These are phyloP conservation scores for Aspergillus thermomutatus DNA, from an alignment of 2,329 filamentous ascomycete genomes.

Conservation along the genomic window DNA sequence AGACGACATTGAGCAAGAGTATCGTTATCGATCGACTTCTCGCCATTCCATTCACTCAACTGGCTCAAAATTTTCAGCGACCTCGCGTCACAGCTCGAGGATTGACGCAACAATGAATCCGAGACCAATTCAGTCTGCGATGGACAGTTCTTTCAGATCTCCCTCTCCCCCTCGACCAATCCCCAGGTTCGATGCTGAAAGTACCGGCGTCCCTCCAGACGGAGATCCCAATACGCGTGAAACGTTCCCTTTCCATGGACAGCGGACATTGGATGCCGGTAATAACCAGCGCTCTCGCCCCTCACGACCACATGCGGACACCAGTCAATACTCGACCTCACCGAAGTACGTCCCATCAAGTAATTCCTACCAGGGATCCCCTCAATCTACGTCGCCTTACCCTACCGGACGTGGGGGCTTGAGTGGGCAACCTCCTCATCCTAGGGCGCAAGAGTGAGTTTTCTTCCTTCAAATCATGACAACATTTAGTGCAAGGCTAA, in stretches of 20 bases:
- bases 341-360: constrained; percentile 56
- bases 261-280: constrained; percentile 30
- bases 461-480: background rate
- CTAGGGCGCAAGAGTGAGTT: constrained; percentile 51
- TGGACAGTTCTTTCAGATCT: constrained; percentile 26
- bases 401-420: constrained; percentile 53
- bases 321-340: constrained; percentile 54
- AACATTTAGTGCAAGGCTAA: background rate
- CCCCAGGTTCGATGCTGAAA: constrained; percentile 31
- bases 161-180: constrained; percentile 34
- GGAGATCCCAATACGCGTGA: constrained; percentile 29
- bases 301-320: constrained; percentile 40
- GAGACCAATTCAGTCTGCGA: constrained; percentile 27
- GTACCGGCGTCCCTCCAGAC: constrained; percentile 26
- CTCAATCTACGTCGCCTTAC: constrained; percentile 61
- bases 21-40: constrained; percentile 32
- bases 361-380: constrained; percentile 57
- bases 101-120: constrained; percentile 25
- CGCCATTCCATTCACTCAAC: constrained; percentile 32
- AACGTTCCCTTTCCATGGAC: constrained; percentile 31
- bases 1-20: constrained; percentile 23
- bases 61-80: constrained; percentile 29
- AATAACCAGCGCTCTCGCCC: constrained; percentile 32
- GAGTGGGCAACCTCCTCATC: constrained; percentile 43
- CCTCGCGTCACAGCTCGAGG: constrained; percentile 21